These are phyloP conservation scores for Hortiboletus flavorubellus DNA, from an alignment of 768 basidiomycete species.

Conservation along the genomic window DNA sequence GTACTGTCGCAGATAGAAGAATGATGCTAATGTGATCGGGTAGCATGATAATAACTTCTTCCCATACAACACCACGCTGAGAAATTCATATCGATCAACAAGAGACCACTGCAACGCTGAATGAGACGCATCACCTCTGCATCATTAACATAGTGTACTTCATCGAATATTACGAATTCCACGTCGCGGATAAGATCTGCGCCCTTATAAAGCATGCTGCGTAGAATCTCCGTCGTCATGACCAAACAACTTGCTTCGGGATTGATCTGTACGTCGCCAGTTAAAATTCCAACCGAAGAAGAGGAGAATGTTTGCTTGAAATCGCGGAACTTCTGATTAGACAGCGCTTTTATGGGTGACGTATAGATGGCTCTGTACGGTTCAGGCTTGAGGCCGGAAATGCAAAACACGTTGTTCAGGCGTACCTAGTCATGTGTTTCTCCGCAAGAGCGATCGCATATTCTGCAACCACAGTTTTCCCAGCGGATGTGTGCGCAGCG, in stretches of 20 bases:
- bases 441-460: constrained; percentile 96
- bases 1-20: constrained; percentile 93
- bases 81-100: constrained; percentile 14
- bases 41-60: constrained; percentile 99
- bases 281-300: constrained; percentile 89
- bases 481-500: constrained; percentile 99
- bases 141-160: constrained; percentile 99
- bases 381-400: constrained; percentile 9
- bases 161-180: constrained; percentile 99
- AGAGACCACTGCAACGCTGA: background rate
- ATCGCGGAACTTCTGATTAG: constrained; percentile 98
- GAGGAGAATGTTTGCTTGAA: constrained; percentile 96
- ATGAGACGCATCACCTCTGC: constrained; percentile 66
- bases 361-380: constrained; percentile 88
- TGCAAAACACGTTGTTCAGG: constrained; percentile 10
- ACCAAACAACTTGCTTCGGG: constrained; percentile 95
- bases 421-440: constrained; percentile 97
- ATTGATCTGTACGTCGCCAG: constrained; percentile 99
- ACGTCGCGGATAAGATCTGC: constrained; percentile 98
- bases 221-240: constrained; percentile 97
- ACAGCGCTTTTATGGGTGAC: constrained; percentile 96
- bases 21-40: constrained; percentile 99
- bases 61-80: constrained; percentile 98
- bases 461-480: constrained; percentile 98
- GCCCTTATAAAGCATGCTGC: constrained; percentile 98